Evolutionary conservation across 768 basidiomycete species (phyloP).

Genomic region (Sarcodon sp.): DNA sequence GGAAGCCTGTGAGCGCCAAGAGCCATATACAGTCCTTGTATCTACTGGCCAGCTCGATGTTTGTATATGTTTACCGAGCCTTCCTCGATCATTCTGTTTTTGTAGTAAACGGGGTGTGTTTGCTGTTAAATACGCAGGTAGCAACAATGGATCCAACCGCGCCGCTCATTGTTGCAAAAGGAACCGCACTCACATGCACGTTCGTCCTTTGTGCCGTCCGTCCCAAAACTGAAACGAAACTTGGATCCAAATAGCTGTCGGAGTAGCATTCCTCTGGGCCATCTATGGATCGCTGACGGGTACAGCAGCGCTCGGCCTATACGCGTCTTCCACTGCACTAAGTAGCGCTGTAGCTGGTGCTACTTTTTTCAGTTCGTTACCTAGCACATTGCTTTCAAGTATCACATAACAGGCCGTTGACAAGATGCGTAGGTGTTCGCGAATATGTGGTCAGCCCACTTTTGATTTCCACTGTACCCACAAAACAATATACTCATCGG

Average conservation of each 20-base stretch:
- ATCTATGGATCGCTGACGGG: constrained; percentile 34
- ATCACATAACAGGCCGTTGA: background rate
- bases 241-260: constrained; percentile 29
- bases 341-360: constrained; percentile 64
- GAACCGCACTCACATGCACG: constrained; percentile 66
- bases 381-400: background rate
- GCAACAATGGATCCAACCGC: constrained; percentile 16
- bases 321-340: constrained; percentile 48
- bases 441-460: constrained; percentile 67
- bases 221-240: background rate
- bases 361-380: constrained; percentile 64
- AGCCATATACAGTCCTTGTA: too few species aligned
- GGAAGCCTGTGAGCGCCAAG: too few species aligned
- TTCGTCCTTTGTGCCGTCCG: constrained; percentile 36
- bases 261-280: constrained; percentile 34
- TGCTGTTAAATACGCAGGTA: too few species aligned
- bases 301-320: constrained; percentile 29
- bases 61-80: too few species aligned
- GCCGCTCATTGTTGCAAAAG: constrained; percentile 34
- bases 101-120: too few species aligned
- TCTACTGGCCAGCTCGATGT: too few species aligned
- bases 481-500: constrained; percentile 31
- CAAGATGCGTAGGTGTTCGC: constrained; percentile 40
- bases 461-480: constrained; percentile 31
- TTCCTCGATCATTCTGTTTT: too few species aligned